These are phyloP conservation scores for Isoetes taiwanensis DNA, from an alignment of 75 land plant genomes.

Conservation along the genomic window DNA sequence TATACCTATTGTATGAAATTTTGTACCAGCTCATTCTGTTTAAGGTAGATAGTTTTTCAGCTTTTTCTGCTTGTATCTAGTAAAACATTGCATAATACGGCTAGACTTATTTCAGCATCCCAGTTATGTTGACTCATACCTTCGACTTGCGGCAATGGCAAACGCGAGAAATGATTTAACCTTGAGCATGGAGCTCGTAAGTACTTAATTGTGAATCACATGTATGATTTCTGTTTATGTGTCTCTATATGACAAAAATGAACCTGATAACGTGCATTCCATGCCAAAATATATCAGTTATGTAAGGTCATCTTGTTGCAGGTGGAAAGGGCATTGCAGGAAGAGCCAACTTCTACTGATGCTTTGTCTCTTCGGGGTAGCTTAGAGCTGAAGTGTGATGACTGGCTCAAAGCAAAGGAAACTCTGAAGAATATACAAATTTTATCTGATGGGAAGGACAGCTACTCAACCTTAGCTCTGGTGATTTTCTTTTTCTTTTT, in stretches of 20 bases:
- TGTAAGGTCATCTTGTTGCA: constrained; percentile 12
- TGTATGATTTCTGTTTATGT: background rate
- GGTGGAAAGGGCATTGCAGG: constrained; percentile 59
- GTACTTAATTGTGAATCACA: background rate
- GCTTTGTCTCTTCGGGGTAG: constrained; percentile 75
- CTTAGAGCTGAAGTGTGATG: constrained; percentile 80
- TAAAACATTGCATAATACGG: background rate
- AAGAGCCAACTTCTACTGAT: constrained; percentile 53
- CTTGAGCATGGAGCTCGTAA: constrained; percentile 70
- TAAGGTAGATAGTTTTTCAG: constrained; percentile 37
- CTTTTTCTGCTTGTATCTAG: background rate
- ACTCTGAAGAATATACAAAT: constrained; percentile 67
- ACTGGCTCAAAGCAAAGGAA: constrained; percentile 95
- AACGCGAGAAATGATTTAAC: constrained; percentile 58
- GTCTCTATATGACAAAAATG: too few relatives aligned
- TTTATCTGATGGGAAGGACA: constrained; percentile 74
- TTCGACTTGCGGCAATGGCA: constrained; percentile 88
- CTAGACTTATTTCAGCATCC: constrained; percentile 43
- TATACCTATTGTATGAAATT: too few relatives aligned
- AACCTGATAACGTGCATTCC: too few relatives aligned
- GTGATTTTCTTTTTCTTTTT: too few relatives aligned
- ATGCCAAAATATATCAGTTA: too few relatives aligned
- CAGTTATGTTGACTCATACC: constrained; percentile 71
- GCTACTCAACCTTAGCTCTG: constrained; percentile 61
- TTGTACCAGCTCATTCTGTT: constrained; percentile 70